Conservation (phyloP, 1,139 yeast species). For the Yarrowia galli region DNA sequence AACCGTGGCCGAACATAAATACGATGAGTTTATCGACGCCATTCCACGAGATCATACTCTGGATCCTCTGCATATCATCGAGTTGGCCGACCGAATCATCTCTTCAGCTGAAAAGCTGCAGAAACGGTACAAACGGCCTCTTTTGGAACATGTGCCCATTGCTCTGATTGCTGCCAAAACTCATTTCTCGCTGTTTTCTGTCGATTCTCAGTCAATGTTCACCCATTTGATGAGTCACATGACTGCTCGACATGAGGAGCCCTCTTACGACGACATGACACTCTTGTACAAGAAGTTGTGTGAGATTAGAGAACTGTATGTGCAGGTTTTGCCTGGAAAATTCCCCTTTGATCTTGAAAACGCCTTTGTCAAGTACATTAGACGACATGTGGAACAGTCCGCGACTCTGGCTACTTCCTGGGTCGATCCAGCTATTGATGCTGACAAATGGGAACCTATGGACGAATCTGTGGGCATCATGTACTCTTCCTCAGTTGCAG, state of each 20-base stretch:
- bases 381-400: slow-evolving; percentile 64
- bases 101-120: slow-evolving; percentile 61
- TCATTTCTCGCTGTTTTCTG: slow-evolving; percentile 66
- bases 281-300: slow-evolving; percentile 64
- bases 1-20: slow-evolving; percentile 64
- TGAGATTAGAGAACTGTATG: slow-evolving; percentile 62
- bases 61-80: slow-evolving; percentile 63
- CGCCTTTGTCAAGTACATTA: slow-evolving; percentile 65
- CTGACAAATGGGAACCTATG: slow-evolving; percentile 64
- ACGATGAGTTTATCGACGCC: slow-evolving; percentile 62
- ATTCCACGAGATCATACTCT: slow-evolving; percentile 72
- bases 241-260: slow-evolving; percentile 50
- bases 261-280: slow-evolving; percentile 67
- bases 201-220: slow-evolving; percentile 69
- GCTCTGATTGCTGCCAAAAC: slow-evolving; percentile 64
- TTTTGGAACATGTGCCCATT: slow-evolving; percentile 65
- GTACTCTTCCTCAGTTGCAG: slow-evolving; percentile 67
- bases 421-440: slow-evolving; percentile 62
- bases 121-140: slow-evolving; percentile 66
- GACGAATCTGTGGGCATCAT: slow-evolving; percentile 54
- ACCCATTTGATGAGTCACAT: slow-evolving; percentile 59
- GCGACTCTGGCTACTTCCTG: slow-evolving; percentile 59
- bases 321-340: slow-evolving; percentile 56
- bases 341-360: slow-evolving; percentile 67
- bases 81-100: slow-evolving; percentile 64